A percentile compares a stretch with the other conserved stretches of the same genome.
phyloP scores from a whole-genome alignment of 1,284 basidiomycete genomes.

The Fomes fomentarius region DNA sequence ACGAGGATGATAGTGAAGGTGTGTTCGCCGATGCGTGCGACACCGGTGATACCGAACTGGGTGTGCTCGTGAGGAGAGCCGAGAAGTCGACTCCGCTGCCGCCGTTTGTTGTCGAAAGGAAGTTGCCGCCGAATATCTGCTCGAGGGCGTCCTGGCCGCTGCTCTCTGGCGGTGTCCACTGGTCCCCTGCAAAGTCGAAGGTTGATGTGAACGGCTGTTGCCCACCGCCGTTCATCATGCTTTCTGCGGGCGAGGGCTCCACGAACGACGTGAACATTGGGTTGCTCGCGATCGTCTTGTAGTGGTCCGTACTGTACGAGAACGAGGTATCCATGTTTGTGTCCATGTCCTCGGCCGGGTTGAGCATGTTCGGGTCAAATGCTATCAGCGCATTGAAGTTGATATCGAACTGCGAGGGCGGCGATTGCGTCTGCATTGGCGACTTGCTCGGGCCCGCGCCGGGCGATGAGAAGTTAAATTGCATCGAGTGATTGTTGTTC shows the following conservation, averaged over 20 bases:
- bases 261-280: conserved; percentile 82
- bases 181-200: conserved; percentile 28
- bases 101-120: conserved; percentile 39
- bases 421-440: conserved; percentile 27
- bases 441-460: conserved; percentile 33
- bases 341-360: conserved; percentile 54
- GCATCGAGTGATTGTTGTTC: conserved; percentile 25
- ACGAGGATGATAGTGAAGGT: conserved; percentile 33
- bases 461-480: conserved; percentile 32
- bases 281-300: conserved; percentile 77
- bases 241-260: conserved; percentile 51
- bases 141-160: conserved; percentile 38
- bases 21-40: conserved; percentile 40
- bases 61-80: conserved; percentile 45
- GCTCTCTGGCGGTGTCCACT: conserved; percentile 34
- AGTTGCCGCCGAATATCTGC: conserved; percentile 65
- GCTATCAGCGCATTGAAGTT: conserved; percentile 67
- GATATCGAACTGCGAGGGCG: conserved; percentile 41
- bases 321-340: conserved; percentile 66
- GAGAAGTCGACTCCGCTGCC: conserved; percentile 48
- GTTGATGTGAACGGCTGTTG: conserved; percentile 22
- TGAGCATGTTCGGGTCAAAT: conserved; percentile 67
- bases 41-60: conserved; percentile 57
- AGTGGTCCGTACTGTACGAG: conserved; percentile 47
- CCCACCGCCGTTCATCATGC: conserved; percentile 23